Evolutionary conservation across 768 basidiomycete genomes (phyloP).

Genomic region (Multifurca ochricompacta): DNA sequence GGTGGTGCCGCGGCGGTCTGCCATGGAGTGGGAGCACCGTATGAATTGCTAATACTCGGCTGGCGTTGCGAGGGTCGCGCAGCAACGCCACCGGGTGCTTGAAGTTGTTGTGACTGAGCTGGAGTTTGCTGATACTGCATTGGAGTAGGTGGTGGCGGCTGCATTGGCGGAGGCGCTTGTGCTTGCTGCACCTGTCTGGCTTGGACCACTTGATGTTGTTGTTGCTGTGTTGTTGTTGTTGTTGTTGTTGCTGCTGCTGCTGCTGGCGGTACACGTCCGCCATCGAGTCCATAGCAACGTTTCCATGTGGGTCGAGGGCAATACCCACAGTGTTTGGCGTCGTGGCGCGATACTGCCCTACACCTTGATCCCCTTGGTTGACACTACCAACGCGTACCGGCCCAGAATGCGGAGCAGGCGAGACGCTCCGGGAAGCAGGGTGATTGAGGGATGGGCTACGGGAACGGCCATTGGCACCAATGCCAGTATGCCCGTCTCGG

Average conservation of each 20-base stretch:
- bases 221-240: constrained; percentile 26
- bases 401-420: constrained; percentile 36
- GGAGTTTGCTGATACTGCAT: constrained; percentile 33
- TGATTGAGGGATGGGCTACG: constrained; percentile 47
- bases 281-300: constrained; percentile 79
- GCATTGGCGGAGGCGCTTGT: constrained; percentile 31
- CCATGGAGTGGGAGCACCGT: constrained; percentile 3
- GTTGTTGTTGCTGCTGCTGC: too few relatives aligned
- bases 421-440: constrained; percentile 40
- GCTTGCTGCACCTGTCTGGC: constrained; percentile 21
- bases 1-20: constrained; percentile 1
- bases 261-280: constrained; percentile 41
- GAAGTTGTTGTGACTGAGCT: constrained; percentile 27
- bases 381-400: constrained; percentile 15
- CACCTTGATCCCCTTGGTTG: constrained; percentile 11
- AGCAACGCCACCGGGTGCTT: constrained; percentile 5
- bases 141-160: constrained; percentile 29
- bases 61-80: constrained; percentile 8
- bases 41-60: constrained; percentile 6
- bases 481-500: constrained; percentile 65
- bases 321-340: constrained; percentile 81
- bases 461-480: constrained; percentile 66
- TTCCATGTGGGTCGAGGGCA: constrained; percentile 68
- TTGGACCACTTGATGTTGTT: constrained; percentile 18
- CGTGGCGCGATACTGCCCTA: constrained; percentile 42